A percentile compares a stretch with the other conserved stretches of the same genome.
Conservation (phyloP, 2,329 filamentous ascomycete genomes). For the Pseudogymnoascus sp. region DNA sequence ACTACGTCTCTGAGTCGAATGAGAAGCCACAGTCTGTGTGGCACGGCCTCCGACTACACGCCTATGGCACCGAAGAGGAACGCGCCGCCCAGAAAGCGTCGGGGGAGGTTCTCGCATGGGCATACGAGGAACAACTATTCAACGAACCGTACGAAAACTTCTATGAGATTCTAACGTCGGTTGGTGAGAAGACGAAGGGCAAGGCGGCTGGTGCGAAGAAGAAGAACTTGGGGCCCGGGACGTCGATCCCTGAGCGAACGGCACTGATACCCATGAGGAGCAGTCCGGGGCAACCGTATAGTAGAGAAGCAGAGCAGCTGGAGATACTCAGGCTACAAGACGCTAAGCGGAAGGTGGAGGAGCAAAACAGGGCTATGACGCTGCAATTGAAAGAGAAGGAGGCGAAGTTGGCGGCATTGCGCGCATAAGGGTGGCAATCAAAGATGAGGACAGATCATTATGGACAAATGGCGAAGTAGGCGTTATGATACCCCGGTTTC, state of each 20-base stretch:
- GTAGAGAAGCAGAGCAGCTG: constrained; percentile 57
- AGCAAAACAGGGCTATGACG: constrained; percentile 36
- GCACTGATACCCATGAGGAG: constrained; percentile 66
- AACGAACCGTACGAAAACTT: constrained; percentile 94
- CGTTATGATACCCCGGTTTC: constrained; percentile 6
- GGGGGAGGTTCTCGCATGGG: constrained; percentile 65
- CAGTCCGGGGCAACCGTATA: constrained; percentile 63
- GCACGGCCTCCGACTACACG: constrained; percentile 84
- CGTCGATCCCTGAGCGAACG: constrained; percentile 50
- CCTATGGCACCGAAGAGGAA: constrained; percentile 76
- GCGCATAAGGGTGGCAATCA: background rate
- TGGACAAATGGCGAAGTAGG: constrained; percentile 3
- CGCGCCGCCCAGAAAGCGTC: constrained; percentile 50
- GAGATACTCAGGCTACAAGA: constrained; percentile 54
- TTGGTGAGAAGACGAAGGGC: constrained; percentile 47
- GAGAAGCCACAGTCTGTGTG: constrained; percentile 96
- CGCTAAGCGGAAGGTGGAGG: constrained; percentile 54
- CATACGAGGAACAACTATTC: constrained; percentile 91
- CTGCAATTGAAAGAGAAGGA: constrained; percentile 51
- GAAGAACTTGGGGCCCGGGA: constrained; percentile 30
- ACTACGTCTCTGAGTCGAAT: constrained; percentile 77
- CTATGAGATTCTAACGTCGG: constrained; percentile 75
- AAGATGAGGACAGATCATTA: constrained; percentile 1
- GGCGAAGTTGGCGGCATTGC: constrained; percentile 47
- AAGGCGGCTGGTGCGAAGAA: constrained; percentile 45